Percentiles rank a stretch among this genome's conserved stretches.
Evolutionary conservation across 768 basidiomycete genomes (phyloP).

Genomic region (Epithele typhae): DNA sequence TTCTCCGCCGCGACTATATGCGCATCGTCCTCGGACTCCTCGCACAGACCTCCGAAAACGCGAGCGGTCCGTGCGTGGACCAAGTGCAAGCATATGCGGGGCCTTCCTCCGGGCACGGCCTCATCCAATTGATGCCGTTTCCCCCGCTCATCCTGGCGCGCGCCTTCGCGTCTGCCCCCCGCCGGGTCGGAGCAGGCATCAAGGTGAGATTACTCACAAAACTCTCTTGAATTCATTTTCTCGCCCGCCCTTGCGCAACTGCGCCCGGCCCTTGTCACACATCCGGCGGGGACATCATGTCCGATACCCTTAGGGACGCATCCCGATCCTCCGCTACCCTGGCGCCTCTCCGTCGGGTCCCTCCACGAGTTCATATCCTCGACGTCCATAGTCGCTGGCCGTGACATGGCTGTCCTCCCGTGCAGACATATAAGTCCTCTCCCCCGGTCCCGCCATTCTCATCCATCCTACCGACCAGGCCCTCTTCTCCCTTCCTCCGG

Average conservation of each 20-base stretch:
- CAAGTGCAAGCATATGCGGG: too few species aligned
- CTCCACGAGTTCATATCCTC: background rate
- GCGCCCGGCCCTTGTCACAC: constrained; percentile 6
- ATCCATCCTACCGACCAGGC: too few species aligned
- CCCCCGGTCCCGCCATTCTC: background rate
- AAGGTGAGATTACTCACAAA: constrained; percentile 7
- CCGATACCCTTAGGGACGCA: constrained; percentile 7
- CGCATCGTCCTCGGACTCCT: too few species aligned
- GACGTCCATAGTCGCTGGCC: background rate
- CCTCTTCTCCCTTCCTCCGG: background rate
- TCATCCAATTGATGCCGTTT: too few species aligned
- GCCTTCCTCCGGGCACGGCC: too few species aligned
- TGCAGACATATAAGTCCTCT: constrained; percentile 9
- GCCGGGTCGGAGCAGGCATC: background rate
- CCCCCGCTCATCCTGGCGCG: constrained; percentile 1
- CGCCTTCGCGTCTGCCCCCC: background rate
- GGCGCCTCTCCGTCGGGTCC: background rate
- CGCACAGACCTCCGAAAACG: too few species aligned
- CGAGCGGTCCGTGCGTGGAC: too few species aligned
- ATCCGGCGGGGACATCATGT: constrained; percentile 8
- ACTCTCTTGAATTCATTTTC: background rate
- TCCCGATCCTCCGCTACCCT: constrained; percentile 4
- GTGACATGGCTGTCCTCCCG: too few species aligned
- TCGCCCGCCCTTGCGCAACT: background rate
- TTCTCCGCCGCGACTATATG: too few species aligned